Percentiles rank a stretch among this genome's conserved stretches.
These are phyloP conservation scores for Paramecium sexaurelia DNA, from an alignment of 73 alveolate species.

Conservation along the genomic window DNA sequence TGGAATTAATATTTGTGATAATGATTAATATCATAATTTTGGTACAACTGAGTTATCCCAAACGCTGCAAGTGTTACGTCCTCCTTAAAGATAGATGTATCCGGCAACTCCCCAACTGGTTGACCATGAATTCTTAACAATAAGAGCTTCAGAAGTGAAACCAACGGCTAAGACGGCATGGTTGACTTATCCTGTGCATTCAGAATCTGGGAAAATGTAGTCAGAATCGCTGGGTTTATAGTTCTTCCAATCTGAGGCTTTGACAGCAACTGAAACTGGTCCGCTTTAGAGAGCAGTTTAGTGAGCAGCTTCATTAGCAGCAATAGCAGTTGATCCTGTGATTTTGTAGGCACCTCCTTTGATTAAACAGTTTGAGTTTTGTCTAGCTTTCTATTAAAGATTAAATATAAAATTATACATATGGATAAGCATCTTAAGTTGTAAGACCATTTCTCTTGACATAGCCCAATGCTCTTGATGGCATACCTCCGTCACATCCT, in stretches of 20 bases:
- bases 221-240: background rate
- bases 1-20: background rate
- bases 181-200: background rate
- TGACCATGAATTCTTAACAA: constrained; percentile 76
- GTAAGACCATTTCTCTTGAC: constrained; percentile 59
- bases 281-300: background rate
- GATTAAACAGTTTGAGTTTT: background rate
- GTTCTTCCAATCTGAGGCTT: constrained; percentile 72
- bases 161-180: constrained; percentile 66
- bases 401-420: background rate
- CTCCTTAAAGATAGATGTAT: constrained; percentile 67
- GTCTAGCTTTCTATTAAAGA: background rate
- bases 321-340: constrained; percentile 7
- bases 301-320: constrained; percentile 27
- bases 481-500: constrained; percentile 84
- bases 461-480: constrained; percentile 76
- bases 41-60: constrained; percentile 56
- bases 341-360: constrained; percentile 53
- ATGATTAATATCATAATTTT: background rate
- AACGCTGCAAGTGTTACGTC: constrained; percentile 70
- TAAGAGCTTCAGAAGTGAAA: background rate
- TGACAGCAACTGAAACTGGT: constrained; percentile 76
- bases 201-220: background rate
- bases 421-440: constrained; percentile 48
- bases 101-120: constrained; percentile 77